phyloP scores from a whole-genome alignment of 805 yeast species.

The Yarrowia porcina region DNA sequence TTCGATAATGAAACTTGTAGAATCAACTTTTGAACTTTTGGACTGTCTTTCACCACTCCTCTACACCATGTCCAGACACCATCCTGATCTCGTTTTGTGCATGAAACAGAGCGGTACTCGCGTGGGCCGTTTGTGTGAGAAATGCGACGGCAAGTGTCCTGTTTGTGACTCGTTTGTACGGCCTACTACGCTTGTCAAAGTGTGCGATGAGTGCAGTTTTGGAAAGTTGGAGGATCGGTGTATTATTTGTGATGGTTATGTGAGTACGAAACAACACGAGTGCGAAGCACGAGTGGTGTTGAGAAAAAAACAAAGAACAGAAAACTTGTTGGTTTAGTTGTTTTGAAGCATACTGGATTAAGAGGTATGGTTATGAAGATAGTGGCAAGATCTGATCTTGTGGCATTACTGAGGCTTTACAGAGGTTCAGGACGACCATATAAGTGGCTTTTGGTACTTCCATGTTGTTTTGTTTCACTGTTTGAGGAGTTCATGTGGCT shows the following conservation, averaged over 20 bases:
- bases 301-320: no score
- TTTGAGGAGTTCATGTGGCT: no score
- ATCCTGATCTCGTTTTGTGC: constrained; percentile 78
- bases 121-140: constrained; percentile 70
- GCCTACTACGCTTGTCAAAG: constrained; percentile 60
- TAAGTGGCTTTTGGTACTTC: no score
- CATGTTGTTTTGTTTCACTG: no score
- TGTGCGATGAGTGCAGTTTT: constrained; percentile 83
- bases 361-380: no score
- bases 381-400: no score
- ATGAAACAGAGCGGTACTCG: constrained; percentile 77
- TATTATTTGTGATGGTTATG: constrained; percentile 64
- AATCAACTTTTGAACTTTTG: not conserved
- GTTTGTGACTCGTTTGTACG: constrained; percentile 81
- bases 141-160: constrained; percentile 91
- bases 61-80: constrained; percentile 75
- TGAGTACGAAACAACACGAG: not conserved
- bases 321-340: no score
- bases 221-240: constrained; percentile 65
- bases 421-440: no score
- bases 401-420: no score
- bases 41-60: not conserved
- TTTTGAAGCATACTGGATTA: no score
- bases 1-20: not conserved
- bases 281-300: not conserved